Base-by-base conservation (phyloP, 352 stramenopile genomes). In the Globisporangium parvum region DNA sequence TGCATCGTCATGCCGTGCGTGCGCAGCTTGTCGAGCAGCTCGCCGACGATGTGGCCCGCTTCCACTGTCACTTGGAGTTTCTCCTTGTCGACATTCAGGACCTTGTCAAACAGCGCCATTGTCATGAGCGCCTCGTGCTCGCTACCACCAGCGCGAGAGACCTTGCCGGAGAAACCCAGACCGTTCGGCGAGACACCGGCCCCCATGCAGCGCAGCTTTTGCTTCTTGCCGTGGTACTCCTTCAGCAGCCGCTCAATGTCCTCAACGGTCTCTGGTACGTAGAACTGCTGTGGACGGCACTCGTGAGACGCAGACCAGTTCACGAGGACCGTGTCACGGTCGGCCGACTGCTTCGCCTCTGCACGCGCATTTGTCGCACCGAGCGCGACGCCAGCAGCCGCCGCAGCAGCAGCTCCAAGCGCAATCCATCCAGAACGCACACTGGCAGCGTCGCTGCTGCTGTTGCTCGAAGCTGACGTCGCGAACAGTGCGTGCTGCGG, bases 151-250 rank as follows among this genome's bases (percentile, higher is more conserved):
- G 33, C 10, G 23, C 1, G 26, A 24, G 46, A 9, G 10, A 50
- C 47, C 31, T 62, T 69, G 12, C 67, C 70, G 14, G 77, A 87
- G 66, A 99, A 97, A 2, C 88, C 91, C 21, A 99, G 63, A 21
- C 96, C 97, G 70, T 99, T 99, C 1, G 97, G 97, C 45, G 91
- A 98, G 9, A 99, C 83, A 2, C 94, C 96, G 0, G 96, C 98
- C 9, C 97, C 97, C 69, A 99, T 93, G 48, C 88, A 95, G 37
- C 96, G 93, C 49, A 98, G 67, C 44, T 94, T 87, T 47, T 85
- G 73, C 63, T 80, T 77, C 41, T 85, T 76, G 31, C 54, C 51
- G 54, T 92, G 81, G 59, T 88, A 85, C 47, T 65, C 46, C 24
- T 70, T 50, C 15, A 93, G 66, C 37, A 93, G 51, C 21, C 61